phyloP scores from a whole-genome alignment of 2,329 filamentous ascomycete genomes.

The Fusarium mundagurra region DNA sequence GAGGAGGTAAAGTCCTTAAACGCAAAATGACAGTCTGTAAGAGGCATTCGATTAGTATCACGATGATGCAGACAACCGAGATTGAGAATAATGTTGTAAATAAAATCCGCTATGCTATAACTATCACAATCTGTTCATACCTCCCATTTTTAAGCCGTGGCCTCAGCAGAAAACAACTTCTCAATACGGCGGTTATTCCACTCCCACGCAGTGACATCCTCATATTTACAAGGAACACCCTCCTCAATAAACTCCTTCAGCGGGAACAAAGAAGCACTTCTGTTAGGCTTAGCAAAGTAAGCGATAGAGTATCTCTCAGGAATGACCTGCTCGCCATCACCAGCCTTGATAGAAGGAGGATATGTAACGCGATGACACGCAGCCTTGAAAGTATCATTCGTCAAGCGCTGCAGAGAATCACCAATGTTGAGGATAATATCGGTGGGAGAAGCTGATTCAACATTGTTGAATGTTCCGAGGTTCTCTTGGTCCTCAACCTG shows the following conservation, averaged over 20 bases:
- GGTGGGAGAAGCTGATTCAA: slow-evolving; percentile 36
- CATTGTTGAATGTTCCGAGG: slow-evolving; percentile 38
- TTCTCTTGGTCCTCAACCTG: slow-evolving; percentile 43
- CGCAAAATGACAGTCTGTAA: not conserved
- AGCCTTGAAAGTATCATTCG: slow-evolving; percentile 48
- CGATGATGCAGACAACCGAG: accelerated
- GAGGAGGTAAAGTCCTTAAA: not conserved
- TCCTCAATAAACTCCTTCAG: slow-evolving; percentile 45
- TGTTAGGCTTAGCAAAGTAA: slow-evolving; percentile 47
- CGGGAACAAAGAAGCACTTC: slow-evolving; percentile 42
- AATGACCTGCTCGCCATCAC: slow-evolving; percentile 35
- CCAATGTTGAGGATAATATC: slow-evolving; percentile 53
- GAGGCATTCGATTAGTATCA: not conserved
- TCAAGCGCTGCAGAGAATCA: slow-evolving; percentile 52
- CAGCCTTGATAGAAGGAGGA: slow-evolving; percentile 36
- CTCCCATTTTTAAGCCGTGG: not conserved
- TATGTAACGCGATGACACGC: slow-evolving; percentile 49
- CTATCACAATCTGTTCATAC: not conserved
- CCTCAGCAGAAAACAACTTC: slow-evolving; percentile 29
- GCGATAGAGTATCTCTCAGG: slow-evolving; percentile 43
- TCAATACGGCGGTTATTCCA: slow-evolving; percentile 44
- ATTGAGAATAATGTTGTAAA: not conserved
- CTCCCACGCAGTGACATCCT: slow-evolving; percentile 48
- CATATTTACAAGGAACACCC: slow-evolving; percentile 40
- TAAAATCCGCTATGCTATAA: slow-evolving; percentile 8